Evolutionary conservation across 2,329 filamentous ascomycete species (phyloP).

Genomic region (Cephalotrichum gorgonifer): DNA sequence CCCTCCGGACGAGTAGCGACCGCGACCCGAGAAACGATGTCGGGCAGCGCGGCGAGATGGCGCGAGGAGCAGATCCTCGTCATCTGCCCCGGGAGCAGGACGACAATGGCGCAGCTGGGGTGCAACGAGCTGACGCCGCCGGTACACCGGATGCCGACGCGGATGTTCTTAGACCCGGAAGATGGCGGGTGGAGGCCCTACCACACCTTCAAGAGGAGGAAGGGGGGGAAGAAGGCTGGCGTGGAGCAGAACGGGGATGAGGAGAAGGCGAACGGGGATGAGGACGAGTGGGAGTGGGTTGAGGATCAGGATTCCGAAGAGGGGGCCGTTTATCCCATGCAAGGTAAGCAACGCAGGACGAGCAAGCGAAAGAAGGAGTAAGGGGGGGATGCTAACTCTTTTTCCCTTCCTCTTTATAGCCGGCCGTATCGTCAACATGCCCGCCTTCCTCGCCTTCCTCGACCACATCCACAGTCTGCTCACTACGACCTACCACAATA

Average conservation of each 20-base stretch:
- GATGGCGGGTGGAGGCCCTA: slow-evolving; percentile 68
- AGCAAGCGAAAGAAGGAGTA: not conserved
- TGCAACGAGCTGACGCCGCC: slow-evolving; percentile 86
- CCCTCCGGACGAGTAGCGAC: not conserved
- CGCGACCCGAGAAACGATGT: slow-evolving; percentile 32
- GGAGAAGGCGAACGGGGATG: slow-evolving; percentile 23
- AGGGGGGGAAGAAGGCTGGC: slow-evolving; percentile 17
- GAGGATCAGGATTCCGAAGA: slow-evolving; percentile 83
- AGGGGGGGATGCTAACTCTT: not conserved
- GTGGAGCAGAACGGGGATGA: not conserved
- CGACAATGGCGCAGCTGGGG: slow-evolving; percentile 82
- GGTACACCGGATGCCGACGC: slow-evolving; percentile 74
- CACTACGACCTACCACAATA: slow-evolving; percentile 90
- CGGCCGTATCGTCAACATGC: slow-evolving; percentile 82
- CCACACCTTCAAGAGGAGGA: slow-evolving; percentile 59
- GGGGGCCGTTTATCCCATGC: slow-evolving; percentile 81
- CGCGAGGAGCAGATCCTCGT: slow-evolving; percentile 57
- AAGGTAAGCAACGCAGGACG: slow-evolving; percentile 28
- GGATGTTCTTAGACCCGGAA: slow-evolving; percentile 85
- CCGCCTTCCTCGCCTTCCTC: slow-evolving; percentile 85
- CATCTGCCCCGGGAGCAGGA: slow-evolving; percentile 76
- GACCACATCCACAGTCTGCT: slow-evolving; percentile 85
- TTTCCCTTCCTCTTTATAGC: slow-evolving; percentile 25
- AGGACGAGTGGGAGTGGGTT: slow-evolving; percentile 61
- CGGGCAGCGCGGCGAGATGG: slow-evolving; percentile 47